Conservation (phyloP, 2,329 filamentous ascomycete genomes). For the Phyllosticta ampelicida region DNA sequence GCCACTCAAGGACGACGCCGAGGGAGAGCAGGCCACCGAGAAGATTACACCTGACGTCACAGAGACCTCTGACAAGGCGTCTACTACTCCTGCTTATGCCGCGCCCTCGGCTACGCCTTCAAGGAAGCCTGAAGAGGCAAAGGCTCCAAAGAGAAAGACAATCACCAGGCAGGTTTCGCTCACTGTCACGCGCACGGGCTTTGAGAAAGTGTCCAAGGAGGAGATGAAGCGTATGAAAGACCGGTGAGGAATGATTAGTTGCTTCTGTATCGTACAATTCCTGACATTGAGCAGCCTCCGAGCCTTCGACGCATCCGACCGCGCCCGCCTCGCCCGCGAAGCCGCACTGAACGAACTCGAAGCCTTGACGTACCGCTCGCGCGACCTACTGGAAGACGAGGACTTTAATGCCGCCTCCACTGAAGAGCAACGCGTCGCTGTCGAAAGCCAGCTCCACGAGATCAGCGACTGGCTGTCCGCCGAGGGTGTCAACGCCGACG, state of each 20-base stretch:
- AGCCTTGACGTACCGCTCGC: constrained; percentile 77
- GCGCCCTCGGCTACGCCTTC: constrained; percentile 35
- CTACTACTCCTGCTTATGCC: constrained; percentile 37
- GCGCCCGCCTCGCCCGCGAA: constrained; percentile 63
- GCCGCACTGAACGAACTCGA: constrained; percentile 91
- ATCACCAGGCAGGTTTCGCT: constrained; percentile 44
- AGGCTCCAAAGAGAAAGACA: constrained; percentile 37
- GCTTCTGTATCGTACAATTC: neutral
- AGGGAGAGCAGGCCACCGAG: constrained; percentile 37
- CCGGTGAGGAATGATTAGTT: constrained; percentile 24
- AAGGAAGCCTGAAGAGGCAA: constrained; percentile 29
- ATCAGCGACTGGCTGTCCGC: constrained; percentile 86
- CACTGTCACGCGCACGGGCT: constrained; percentile 35
- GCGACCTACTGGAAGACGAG: constrained; percentile 70
- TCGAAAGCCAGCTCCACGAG: constrained; percentile 57
- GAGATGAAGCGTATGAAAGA: constrained; percentile 52
- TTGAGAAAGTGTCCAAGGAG: constrained; percentile 48
- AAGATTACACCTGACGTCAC: constrained; percentile 23
- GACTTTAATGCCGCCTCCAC: constrained; percentile 64
- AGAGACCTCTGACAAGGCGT: constrained; percentile 32
- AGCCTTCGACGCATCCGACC: constrained; percentile 79
- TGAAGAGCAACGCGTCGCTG: constrained; percentile 50
- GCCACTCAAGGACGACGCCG: constrained; percentile 47
- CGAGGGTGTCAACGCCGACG: constrained; percentile 66
- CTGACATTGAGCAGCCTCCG: constrained; percentile 47